Evolutionary conservation across 768 basidiomycete species (phyloP), one percentile per base, ranked within the genome.

Genomic region (Sarcomyxa edulis): DNA sequence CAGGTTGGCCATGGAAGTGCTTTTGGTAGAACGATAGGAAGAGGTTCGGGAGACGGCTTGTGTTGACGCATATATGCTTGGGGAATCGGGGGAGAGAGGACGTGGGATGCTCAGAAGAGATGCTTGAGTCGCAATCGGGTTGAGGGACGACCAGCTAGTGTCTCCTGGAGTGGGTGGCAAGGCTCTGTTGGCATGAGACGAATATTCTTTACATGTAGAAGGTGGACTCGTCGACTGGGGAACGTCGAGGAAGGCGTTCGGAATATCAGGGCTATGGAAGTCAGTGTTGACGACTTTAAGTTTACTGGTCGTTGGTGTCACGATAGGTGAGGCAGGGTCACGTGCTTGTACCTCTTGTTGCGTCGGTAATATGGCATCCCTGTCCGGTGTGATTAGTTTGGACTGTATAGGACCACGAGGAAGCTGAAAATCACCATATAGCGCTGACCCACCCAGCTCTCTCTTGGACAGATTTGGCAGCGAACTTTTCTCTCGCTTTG

Each of bases 401-500:
- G 23, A 6, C 9, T 18, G 10, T 26, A 25, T 35, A 28, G 15
- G 29, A 40, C 27, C n/a, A 32, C 22, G 25, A 15, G 7, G 37
- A 37, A 39, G 15, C 33, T 19, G 23, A 23, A 37, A 53, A 67
- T 50, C 54, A 84, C 85, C 85, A 88, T 32, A 87, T 75, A 3
- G 78, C 73, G 48, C 79, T 81, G 35, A 88, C 71, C 85, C 85
- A 88, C 7, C 69, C 70, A 3, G 82, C 83, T 35, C 85, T 66
- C 40, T 83, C 81, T 42, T 71, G 67, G 19, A 76, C 70, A 15
- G 76, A 76, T 7, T 62, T 54, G 2, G 74, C 76, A 0, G 81
- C 84, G 53, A 88, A 84, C 39, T 66, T 74, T 51, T 84, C 79
- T 37, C 58, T 63, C 3, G 56, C 58, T 16, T 64, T 56, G 10